phyloP scores from a whole-genome alignment of 2,329 filamentous ascomycete genomes.

The Fusarium transvaalense region DNA sequence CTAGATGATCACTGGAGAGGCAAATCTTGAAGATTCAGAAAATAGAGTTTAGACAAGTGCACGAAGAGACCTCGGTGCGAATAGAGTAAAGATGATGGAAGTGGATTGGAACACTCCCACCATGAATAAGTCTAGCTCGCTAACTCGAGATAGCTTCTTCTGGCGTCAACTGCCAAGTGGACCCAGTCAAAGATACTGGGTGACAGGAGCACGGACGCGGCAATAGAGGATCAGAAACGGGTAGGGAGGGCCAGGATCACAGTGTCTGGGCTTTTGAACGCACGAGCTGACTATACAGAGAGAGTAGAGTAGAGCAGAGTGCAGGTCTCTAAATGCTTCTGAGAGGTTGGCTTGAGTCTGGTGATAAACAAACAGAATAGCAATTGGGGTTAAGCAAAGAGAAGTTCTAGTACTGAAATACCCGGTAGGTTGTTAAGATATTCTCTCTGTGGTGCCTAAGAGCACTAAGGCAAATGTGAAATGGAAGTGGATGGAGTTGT shows the following conservation, averaged over 20 bases:
- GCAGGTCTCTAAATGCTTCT: background rate
- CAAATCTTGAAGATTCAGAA: constrained; percentile 6
- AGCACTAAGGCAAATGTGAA: constrained; percentile 16
- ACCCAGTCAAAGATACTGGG: constrained; percentile 3
- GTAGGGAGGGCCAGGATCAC: background rate
- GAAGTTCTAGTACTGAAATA: constrained; percentile 14
- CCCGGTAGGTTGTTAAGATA: background rate
- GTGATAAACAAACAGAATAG: background rate
- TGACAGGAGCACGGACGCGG: constrained; percentile 26
- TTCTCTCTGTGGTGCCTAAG: constrained; percentile 31
- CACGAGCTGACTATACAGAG: constrained; percentile 19
- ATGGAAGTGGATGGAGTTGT: constrained; percentile 9
- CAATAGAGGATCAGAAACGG: constrained; percentile 9
- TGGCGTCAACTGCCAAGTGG: constrained; percentile 40
- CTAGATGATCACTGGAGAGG: constrained; percentile 11
- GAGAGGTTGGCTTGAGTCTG: constrained; percentile 6
- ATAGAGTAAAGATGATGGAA: constrained; percentile 30
- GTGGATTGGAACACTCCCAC: constrained; percentile 34
- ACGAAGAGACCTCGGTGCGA: constrained; percentile 5
- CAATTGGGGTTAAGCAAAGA: constrained; percentile 10
- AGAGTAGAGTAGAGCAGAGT: background rate
- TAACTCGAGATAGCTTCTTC: constrained; percentile 30
- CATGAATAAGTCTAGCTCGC: constrained; percentile 29
- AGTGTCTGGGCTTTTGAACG: constrained; percentile 11
- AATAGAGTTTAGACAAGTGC: constrained; percentile 9